Conservation (phyloP, 805 yeast species). For the Schwanniomyces occidentalis region DNA sequence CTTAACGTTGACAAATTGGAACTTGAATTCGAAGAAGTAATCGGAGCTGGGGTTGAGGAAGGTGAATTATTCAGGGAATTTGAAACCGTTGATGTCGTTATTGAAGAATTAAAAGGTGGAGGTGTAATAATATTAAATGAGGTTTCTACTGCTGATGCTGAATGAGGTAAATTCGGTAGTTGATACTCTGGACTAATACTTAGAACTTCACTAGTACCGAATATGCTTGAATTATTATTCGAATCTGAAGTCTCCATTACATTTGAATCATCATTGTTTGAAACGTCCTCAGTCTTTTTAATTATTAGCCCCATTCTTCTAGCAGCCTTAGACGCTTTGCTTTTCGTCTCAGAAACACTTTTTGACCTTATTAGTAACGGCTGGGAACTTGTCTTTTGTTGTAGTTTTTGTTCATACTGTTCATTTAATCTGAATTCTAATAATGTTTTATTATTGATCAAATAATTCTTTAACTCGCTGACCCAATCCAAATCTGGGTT, state of each 20-base stretch:
- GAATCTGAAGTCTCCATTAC: conserved; percentile 1
- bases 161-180: conserved; percentile 13
- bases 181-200: not conserved
- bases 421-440: conserved; percentile 8
- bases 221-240: not conserved
- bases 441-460: conserved; percentile 31
- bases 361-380: conserved; percentile 28
- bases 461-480: conserved; percentile 37
- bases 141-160: conserved; percentile 23
- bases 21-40: conserved; percentile 13
- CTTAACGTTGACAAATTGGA: conserved; percentile 4
- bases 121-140: conserved; percentile 13
- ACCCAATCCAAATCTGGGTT: conserved; percentile 48
- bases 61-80: conserved; percentile 13
- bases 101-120: conserved; percentile 15
- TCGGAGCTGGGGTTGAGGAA: conserved; percentile 14
- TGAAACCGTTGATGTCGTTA: conserved; percentile 12
- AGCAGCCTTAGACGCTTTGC: conserved; percentile 62
- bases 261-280: not conserved
- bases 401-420: conserved; percentile 9
- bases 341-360: conserved; percentile 39
- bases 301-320: conserved; percentile 76
- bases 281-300: conserved; percentile 35
- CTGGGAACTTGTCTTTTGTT: conserved; percentile 7
- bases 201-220: not conserved